These are phyloP conservation scores for Prototheca cutis DNA, from an alignment of 163 green algal species.

Conservation along the genomic window DNA sequence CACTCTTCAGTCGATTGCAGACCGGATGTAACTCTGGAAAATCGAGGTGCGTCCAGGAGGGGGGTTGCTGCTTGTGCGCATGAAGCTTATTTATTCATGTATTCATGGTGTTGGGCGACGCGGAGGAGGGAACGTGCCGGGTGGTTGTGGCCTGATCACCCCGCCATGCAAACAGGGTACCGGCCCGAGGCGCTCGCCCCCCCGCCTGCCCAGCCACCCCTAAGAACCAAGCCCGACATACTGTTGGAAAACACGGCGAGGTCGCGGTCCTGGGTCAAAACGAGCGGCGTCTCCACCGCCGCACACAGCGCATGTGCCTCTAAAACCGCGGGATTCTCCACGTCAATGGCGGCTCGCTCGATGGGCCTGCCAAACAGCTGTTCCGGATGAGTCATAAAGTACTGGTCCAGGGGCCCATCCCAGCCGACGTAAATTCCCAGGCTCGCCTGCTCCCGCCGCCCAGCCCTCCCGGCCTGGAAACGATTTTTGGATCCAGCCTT, in stretches of 20 bases:
- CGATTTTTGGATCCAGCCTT: too few relatives aligned
- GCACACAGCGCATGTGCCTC: slow-evolving; percentile 72
- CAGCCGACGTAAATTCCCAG: slow-evolving; percentile 78
- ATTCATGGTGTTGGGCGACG: background rate
- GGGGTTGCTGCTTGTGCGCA: too few relatives aligned
- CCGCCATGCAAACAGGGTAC: too few relatives aligned
- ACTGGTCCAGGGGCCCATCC: slow-evolving; percentile 85
- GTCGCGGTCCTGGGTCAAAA: slow-evolving; percentile 46
- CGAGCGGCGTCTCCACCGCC: slow-evolving; percentile 65
- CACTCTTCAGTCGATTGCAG: slow-evolving; percentile 5
- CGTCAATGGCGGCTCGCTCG: slow-evolving; percentile 61
- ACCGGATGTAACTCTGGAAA: slow-evolving; percentile 7
- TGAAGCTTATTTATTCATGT: too few relatives aligned
- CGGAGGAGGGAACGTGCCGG: background rate
- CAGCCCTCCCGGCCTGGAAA: slow-evolving; percentile 61
- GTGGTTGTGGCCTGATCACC: too few relatives aligned
- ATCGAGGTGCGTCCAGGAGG: too few relatives aligned
- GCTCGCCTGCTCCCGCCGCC: slow-evolving; percentile 53
- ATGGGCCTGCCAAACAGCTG: slow-evolving; percentile 66
- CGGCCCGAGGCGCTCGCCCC: background rate
- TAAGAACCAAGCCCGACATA: slow-evolving; percentile 19
- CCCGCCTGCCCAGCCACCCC: too few relatives aligned
- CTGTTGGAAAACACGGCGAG: slow-evolving; percentile 35
- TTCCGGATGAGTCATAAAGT: slow-evolving; percentile 77
- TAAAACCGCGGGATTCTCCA: slow-evolving; percentile 54